Evolutionary conservation across 1,284 basidiomycete genomes (phyloP), one percentile per base, ranked within the genome.

Genomic region (Cutaneotrichosporon mucoides): DNA sequence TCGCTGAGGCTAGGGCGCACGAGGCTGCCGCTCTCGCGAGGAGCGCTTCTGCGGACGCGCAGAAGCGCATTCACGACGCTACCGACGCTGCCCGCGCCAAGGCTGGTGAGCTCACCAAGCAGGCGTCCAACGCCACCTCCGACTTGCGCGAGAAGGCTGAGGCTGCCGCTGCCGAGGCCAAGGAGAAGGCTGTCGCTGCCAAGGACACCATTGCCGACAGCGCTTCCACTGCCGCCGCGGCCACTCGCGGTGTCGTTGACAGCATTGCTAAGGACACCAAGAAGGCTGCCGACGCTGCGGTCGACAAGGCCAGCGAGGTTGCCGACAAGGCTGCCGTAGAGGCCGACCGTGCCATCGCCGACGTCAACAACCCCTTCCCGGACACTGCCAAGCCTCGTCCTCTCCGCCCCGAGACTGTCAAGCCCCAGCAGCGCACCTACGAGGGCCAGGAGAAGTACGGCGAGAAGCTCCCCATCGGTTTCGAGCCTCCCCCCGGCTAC

Each of bases 401-500:
- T 8, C 72, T 77, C 44, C 78, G 76, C 46, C 75, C 71, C 34
- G 72, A 70, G 57, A 70, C 77, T 6, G 76, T 77, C 53, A 77
- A 73, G 42, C 74, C 67, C 16, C 61, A 68, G 51, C 66, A 67
- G 57, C 72, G 72, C 59, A 65, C 68, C 34, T 61, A 61, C 63
- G 70, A 71, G 59, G 74, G 75, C 41, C 79, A 83, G 57, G 80
- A 83, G 62, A 77, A 89, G 35, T 94, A 93, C 73, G 83, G 79
- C 12, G 73, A 76, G 41, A 85, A 88, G n/a, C 82, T 96, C 41
- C 93, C 92, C 24, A 79, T 97, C 56, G 93, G 92, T 6, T 90
- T 89, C 72, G 92, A 96, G 75, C 89, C 88, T 13, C 92, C 92
- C 47, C 91, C 90, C 37, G 93, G 93, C 16, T 95, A 85, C 77